Conservation (phyloP, 495 filamentous ascomycete species). For the Melanomma pulvis-pyrius region DNA sequence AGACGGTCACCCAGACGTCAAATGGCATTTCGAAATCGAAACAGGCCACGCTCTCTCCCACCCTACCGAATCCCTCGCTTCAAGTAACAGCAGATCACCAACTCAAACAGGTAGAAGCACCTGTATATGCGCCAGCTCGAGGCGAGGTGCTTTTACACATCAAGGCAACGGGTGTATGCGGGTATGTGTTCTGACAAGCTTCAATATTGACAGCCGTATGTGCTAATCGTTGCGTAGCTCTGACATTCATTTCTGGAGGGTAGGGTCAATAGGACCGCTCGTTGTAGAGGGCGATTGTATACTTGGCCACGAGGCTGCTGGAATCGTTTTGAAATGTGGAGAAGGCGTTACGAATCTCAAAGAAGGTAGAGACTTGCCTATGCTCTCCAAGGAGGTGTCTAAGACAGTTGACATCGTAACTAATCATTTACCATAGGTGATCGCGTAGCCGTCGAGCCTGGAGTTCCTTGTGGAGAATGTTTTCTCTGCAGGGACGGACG, state of each 20-base stretch:
- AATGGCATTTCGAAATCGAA: not conserved
- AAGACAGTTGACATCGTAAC: not conserved
- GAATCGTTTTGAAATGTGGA: slow-evolving; percentile 51
- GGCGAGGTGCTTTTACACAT: slow-evolving; percentile 49
- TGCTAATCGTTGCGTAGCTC: slow-evolving; percentile 29
- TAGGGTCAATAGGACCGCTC: slow-evolving; percentile 51
- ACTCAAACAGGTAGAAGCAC: slow-evolving; percentile 55
- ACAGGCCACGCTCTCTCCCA: slow-evolving; percentile 16
- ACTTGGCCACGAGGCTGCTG: slow-evolving; percentile 55
- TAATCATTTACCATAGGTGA: slow-evolving; percentile 41
- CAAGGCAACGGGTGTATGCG: slow-evolving; percentile 29
- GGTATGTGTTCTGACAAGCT: slow-evolving; percentile 9
- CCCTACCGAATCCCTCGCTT: slow-evolving; percentile 56
- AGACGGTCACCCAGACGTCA: slow-evolving; percentile 5
- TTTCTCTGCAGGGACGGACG: slow-evolving; percentile 52
- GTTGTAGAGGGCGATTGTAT: slow-evolving; percentile 52
- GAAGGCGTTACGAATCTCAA: slow-evolving; percentile 50
- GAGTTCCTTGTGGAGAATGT: slow-evolving; percentile 52
- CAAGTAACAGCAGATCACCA: slow-evolving; percentile 60
- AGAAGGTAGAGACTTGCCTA: slow-evolving; percentile 38
- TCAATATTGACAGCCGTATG: not conserved
- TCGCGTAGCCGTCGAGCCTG: slow-evolving; percentile 55
- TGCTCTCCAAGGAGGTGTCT: not conserved
- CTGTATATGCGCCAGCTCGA: slow-evolving; percentile 51
- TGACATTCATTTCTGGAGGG: slow-evolving; percentile 53